Conservation (phyloP, 805 yeast genomes). For the Kuraishia borneana region DNA sequence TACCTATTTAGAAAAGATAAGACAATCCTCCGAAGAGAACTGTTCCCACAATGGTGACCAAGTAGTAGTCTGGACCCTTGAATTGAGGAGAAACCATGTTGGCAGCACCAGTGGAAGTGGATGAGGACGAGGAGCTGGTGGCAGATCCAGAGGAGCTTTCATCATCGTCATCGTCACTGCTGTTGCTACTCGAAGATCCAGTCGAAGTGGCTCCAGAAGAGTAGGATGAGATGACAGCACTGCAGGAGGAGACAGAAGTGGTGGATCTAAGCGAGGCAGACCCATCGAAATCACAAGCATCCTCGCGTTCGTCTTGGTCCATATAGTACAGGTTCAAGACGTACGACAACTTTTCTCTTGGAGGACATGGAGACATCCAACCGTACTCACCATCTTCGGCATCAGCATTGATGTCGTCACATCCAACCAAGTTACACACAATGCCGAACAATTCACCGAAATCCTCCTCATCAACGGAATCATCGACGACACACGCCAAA, state of each 20-base stretch:
- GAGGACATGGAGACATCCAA: constrained; percentile 59
- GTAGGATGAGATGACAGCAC: constrained; percentile 33
- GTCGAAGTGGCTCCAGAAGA: constrained; percentile 27
- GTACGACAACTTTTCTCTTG: constrained; percentile 59
- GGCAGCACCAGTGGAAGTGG: constrained; percentile 13
- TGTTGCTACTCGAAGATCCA: constrained; percentile 15
- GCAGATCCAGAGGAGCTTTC: constrained; percentile 13
- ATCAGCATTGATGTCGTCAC: constrained; percentile 50
- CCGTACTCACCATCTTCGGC: constrained; percentile 64
- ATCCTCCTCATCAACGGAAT: constrained; percentile 36
- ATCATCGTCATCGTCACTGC: constrained; percentile 8
- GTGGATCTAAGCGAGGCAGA: constrained; percentile 42
- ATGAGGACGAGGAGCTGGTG: constrained; percentile 13
- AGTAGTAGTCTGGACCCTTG: constrained; percentile 13
- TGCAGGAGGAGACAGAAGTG: constrained; percentile 36
- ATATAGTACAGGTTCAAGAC: constrained; percentile 54
- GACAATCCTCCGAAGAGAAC: constrained; percentile 34
- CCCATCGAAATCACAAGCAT: constrained; percentile 67
- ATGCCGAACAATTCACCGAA: constrained; percentile 48
- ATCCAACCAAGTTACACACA: constrained; percentile 48
- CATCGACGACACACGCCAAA: constrained; percentile 47
- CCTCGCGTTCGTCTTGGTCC: constrained; percentile 25
- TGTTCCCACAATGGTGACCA: constrained; percentile 22
- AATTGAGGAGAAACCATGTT: constrained; percentile 6
- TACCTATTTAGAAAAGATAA: constrained; percentile 14